Conservation (phyloP, 768 basidiomycete species). For the Austroboletus eburneus region DNA sequence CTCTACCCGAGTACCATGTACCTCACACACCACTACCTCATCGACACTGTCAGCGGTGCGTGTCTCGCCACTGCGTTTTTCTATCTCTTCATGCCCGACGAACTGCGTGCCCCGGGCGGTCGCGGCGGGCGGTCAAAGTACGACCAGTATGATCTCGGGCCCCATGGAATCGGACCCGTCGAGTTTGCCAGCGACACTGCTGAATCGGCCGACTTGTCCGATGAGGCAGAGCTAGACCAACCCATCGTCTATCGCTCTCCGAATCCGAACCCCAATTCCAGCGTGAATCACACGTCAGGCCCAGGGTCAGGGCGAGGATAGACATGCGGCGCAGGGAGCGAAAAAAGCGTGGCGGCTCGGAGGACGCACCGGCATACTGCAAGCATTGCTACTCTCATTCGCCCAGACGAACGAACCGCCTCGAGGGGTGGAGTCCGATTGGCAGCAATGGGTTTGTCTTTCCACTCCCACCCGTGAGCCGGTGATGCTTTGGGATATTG, state of each 20-base stretch:
- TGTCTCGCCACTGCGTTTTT: conserved; percentile 86
- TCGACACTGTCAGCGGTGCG: conserved; percentile 93
- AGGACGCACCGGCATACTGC: conserved; percentile 70
- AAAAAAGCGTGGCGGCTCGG: conserved; percentile 13
- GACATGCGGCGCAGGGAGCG: conserved; percentile 14
- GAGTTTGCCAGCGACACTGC: conserved; percentile 34
- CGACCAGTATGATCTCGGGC: conserved; percentile 63
- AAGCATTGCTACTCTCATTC: conserved; percentile 77
- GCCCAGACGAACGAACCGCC: too few relatives aligned
- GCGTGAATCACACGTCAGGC: not conserved
- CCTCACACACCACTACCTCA: conserved; percentile 96
- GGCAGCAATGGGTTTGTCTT: conserved; percentile 49
- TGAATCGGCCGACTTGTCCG: conserved; percentile 45
- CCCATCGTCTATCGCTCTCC: conserved; percentile 67
- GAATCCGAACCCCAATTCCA: conserved; percentile 26
- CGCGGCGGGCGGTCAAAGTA: conserved; percentile 52
- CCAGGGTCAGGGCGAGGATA: not conserved
- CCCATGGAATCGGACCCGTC: conserved; percentile 24
- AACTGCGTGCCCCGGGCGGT: conserved; percentile 56
- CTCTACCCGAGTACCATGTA: conserved; percentile 99
- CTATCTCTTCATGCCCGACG: conserved; percentile 83
- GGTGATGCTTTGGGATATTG: too few relatives aligned
- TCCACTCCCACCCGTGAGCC: conserved; percentile 38
- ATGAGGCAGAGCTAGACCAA: conserved; percentile 58
- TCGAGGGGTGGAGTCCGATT: conserved; percentile 82